Evolutionary conservation across 345 rosid species (phyloP), one percentile per base, ranked within the genome.

Genomic region (Gynandropsis gynandra): DNA sequence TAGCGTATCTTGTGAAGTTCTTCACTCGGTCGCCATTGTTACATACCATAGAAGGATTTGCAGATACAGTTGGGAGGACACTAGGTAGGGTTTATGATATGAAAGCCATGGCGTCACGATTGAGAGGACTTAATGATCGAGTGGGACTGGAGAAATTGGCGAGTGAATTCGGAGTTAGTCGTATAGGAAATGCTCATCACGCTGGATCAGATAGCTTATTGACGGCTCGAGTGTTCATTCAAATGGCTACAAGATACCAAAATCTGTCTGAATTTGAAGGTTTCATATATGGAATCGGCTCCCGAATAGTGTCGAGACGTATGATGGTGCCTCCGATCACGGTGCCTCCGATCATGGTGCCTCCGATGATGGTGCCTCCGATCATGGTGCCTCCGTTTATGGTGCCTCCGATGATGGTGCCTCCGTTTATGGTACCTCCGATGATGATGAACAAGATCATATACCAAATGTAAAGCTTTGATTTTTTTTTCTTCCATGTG

Each of bases 151-250:
- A 64, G 27, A 43, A 29, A 31, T 0, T 57, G 9, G 58, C 59
- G 1, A 36, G 58, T 19, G 15, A 8, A 10, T 42, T 50, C 14
- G 19, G 41, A 14, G 31, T 50, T 1, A 57, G 1, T 7, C 63
- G 63, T 17, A 35, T 15, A 7, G 58, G 63, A 37, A 19, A 13
- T 1, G 69, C 69, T 7, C 58, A 64, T 33, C 63, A 57, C 3
- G 63, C 63, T 1, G 69, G 69, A 5, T 64, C 59, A 0, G 69
- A 64, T 42, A 64, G 63, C 14, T 29, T 56, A 3, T 31, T 64
- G 1, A 64, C 63, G 1, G 48, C 63, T n/a, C 42, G 48, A 0
- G 15, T 52, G 4, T 52, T 11, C 34, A 4, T 6, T 1, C 3
- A 8, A 14, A 24, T 58, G 38, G 3, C 53, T 45, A 14, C 29